phyloP scores from a whole-genome alignment of 345 rosid species.

The Clarkia xantiana region DNA sequence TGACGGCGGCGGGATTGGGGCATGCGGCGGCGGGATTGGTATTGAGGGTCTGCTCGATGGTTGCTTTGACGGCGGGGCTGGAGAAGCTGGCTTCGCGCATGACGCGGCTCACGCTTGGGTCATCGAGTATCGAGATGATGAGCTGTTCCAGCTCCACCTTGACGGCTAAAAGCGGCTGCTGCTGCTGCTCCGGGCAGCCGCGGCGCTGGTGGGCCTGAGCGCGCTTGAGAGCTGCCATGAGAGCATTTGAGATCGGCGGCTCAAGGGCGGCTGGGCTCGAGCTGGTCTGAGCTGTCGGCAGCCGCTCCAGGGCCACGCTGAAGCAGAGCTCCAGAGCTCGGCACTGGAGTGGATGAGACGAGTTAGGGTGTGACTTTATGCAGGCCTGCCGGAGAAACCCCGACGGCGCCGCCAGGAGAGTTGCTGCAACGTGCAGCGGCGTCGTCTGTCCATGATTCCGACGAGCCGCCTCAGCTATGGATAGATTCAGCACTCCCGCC shows the following conservation, averaged over 20 bases:
- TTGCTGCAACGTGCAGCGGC: conserved; percentile 93
- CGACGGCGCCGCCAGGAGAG: conserved; percentile 61
- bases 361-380: conserved; percentile 93
- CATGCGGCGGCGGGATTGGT: conserved; percentile 12
- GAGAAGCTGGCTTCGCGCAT: conserved; percentile 99
- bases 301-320: conserved; percentile 93
- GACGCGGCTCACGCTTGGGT: conserved; percentile 92
- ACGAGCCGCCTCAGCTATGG: conserved; percentile 79
- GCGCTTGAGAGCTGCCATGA: conserved; percentile 93
- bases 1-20: conserved; percentile 25
- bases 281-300: conserved; percentile 44
- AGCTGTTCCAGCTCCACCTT: conserved; percentile 97
- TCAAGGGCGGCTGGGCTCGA: conserved; percentile 19
- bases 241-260: conserved; percentile 88
- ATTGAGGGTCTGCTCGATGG: conserved; percentile 73
- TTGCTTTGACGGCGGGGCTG: conserved; percentile 83
- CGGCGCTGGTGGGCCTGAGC: conserved; percentile 99
- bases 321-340: conserved; percentile 97
- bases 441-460: conserved; percentile 94
- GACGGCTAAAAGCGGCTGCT: conserved; percentile 85
- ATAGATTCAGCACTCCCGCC: conserved; percentile 69
- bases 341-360: conserved; percentile 98
- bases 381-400: conserved; percentile 96
- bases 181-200: conserved; percentile 98
- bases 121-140: conserved; percentile 89